Evolutionary conservation across 2,329 filamentous ascomycete species (phyloP).

Genomic region (Talaromyces sp.): DNA sequence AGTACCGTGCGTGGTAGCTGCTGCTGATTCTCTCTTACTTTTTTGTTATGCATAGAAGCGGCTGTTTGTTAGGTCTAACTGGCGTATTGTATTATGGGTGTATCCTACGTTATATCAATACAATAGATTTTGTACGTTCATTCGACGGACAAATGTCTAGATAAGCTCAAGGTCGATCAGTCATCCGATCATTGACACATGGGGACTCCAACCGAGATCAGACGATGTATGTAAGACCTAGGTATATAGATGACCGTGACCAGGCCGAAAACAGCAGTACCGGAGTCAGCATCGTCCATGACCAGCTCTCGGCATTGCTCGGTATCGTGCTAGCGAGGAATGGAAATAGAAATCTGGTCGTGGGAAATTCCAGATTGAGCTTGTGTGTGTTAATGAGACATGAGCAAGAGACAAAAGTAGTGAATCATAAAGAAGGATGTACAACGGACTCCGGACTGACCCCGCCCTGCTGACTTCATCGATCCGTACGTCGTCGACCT

Average conservation of each 20-base stretch:
- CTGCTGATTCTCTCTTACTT: background rate
- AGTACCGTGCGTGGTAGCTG: slow-evolving; percentile 39
- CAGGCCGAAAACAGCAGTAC: background rate
- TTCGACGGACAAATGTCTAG: background rate
- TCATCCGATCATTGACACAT: background rate
- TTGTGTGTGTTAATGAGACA: background rate
- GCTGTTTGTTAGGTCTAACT: background rate
- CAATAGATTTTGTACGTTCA: background rate
- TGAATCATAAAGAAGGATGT: background rate
- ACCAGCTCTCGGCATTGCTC: background rate
- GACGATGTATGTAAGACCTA: background rate
- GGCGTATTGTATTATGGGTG: background rate
- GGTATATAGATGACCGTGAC: background rate
- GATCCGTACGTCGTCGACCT: slow-evolving; percentile 10
- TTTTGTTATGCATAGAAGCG: background rate
- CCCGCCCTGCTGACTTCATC: slow-evolving; percentile 18
- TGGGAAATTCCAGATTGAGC: background rate
- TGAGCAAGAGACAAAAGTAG: background rate
- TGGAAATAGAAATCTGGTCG: background rate
- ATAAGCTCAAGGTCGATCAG: background rate
- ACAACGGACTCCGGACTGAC: background rate
- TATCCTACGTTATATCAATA: background rate
- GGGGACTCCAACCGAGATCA: background rate
- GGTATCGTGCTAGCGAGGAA: background rate
- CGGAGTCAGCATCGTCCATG: background rate